Conservation (phyloP, 2,329 filamentous ascomycete species). For the Paecilomyces dactylethromorphus region DNA sequence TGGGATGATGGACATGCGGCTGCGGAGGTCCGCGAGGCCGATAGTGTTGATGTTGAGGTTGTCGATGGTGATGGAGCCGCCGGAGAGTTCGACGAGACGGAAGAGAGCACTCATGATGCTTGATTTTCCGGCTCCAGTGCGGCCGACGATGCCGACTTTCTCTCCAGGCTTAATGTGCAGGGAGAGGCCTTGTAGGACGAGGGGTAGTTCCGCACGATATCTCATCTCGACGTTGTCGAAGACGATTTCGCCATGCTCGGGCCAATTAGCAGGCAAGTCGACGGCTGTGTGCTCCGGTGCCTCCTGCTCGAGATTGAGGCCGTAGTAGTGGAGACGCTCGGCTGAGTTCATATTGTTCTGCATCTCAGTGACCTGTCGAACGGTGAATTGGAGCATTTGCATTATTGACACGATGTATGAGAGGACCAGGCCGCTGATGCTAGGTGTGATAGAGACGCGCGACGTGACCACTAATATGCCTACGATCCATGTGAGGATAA, state of each 20-base stretch:
- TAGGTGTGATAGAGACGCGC: conserved; percentile 53
- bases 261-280: conserved; percentile 22
- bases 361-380: conserved; percentile 87
- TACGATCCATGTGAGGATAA: conserved; percentile 75
- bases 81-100: conserved; percentile 7
- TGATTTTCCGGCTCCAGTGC: conserved; percentile 15
- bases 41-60: conserved; percentile 8
- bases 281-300: conserved; percentile 12
- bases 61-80: conserved; percentile 7
- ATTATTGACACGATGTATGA: conserved; percentile 92
- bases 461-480: conserved; percentile 89
- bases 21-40: conserved; percentile 6
- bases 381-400: conserved; percentile 92
- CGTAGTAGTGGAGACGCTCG: conserved; percentile 6
- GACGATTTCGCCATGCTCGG: conserved; percentile 10
- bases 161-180: conserved; percentile 7
- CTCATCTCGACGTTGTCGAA: conserved; percentile 7
- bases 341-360: conserved; percentile 61
- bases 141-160: conserved; percentile 11
- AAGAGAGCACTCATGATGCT: conserved; percentile 13
- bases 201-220: conserved; percentile 7
- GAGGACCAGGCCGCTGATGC: conserved; percentile 64
- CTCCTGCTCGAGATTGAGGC: conserved; percentile 14
- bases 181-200: conserved; percentile 6
- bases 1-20: conserved; percentile 7